Conservation (phyloP, 257 asterid genomes). For the Lithospermum erythrorhizon region DNA sequence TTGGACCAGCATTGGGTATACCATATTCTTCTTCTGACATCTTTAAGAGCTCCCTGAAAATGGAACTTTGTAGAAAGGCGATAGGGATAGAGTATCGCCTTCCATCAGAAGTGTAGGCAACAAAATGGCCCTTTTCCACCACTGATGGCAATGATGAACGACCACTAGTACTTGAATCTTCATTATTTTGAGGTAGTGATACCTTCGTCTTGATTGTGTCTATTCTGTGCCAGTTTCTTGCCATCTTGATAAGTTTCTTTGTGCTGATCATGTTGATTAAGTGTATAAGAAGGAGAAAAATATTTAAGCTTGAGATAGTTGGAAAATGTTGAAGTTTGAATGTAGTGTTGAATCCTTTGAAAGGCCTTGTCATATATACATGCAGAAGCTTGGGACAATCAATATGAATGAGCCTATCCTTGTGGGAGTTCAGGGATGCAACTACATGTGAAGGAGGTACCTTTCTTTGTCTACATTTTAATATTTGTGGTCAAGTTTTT, state of each 20-base stretch:
- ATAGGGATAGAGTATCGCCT: slow-evolving; percentile 2
- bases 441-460: no score
- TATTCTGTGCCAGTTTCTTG: slow-evolving; percentile 19
- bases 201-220: slow-evolving; percentile 18
- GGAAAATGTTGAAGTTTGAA: slow-evolving; percentile 1
- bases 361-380: background rate
- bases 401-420: no score
- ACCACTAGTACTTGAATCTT: background rate
- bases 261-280: slow-evolving; percentile 15
- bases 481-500: no score
- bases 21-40: slow-evolving; percentile 19
- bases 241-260: slow-evolving; percentile 19
- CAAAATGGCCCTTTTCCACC: slow-evolving; percentile 15
- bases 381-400: no score
- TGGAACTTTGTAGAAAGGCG: slow-evolving; percentile 6
- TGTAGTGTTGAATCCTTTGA: background rate
- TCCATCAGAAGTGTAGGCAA: slow-evolving; percentile 8
- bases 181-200: slow-evolving; percentile 1
- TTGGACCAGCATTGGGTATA: slow-evolving; percentile 10
- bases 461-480: no score
- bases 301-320: background rate
- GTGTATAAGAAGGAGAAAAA: background rate
- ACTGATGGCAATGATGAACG: background rate
- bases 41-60: slow-evolving; percentile 12
- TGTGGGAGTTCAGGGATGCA: no score